Base-by-base conservation (phyloP, 495 filamentous ascomycete genomes). In the Sporormia fimetaria region DNA sequence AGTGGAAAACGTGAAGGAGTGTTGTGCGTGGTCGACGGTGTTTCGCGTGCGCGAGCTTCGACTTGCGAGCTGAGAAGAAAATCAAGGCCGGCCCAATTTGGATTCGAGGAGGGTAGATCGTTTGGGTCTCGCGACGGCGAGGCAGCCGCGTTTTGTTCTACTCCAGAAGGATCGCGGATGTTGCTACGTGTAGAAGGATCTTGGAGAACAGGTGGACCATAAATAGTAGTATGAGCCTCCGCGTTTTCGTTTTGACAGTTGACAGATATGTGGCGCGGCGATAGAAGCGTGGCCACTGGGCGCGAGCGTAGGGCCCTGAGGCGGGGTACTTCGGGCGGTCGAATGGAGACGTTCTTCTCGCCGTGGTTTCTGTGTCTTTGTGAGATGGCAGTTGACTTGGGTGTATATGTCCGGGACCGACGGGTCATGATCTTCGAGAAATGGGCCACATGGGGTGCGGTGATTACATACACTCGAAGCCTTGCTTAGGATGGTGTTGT, bases 401-500 rank as follows among this genome's bases (percentile, higher is more conserved):
- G 28, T 40, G 44, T 7, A 38, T 40, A 41, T 49, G 44, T 53
- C 26, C 40, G 51, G 38, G 51, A 53, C 50, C 50, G 44, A 39
- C 39, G 44, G 50, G 50, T 53, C 50, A 53, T 53, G 44, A 34
- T 48, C 44, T 44, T 40, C 39, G 24, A 29, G 34, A 21, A 33
- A 30, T 41, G 36, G 40, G 27, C 36, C 33, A 45, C 51, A 54
- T 54, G 25, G 18, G 45, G 36, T 44, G n/a, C n/a, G n/a, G n/a
- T n/a, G n/a, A n/a, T n/a, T n/a, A 48, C 50, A 44, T 49, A 54
- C 45, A 41, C 29, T 54, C 35, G n/a, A n/a, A n/a, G n/a, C 32
- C 39, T 53, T 20, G 28, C 44, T 45, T 25, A 21, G 47, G 35
- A 37, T 31, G 38, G 41, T 36, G 29, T 28, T 4, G 20, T 23